These are phyloP conservation scores for Saussurea involucrata DNA, from an alignment of 129 eudicot genomes.

Conservation along the genomic window DNA sequence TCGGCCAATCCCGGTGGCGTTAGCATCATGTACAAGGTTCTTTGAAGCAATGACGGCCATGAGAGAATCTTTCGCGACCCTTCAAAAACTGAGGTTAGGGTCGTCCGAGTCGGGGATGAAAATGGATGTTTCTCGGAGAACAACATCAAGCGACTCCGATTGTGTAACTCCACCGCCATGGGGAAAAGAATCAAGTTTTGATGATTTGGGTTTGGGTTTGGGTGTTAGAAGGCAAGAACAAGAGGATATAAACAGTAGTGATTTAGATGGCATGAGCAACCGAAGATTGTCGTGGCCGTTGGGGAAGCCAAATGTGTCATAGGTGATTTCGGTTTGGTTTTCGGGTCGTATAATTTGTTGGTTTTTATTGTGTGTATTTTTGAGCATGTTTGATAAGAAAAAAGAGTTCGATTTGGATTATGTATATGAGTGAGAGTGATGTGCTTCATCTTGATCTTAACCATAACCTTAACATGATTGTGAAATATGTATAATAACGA, in stretches of 20 bases:
- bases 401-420: constrained; percentile 5
- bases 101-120: constrained; percentile 22
- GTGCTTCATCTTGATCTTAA: neutral
- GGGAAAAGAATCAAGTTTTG: constrained; percentile 61
- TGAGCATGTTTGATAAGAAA: constrained; percentile 3
- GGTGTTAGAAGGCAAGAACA: constrained; percentile 33
- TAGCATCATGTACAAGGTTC: constrained; percentile 95
- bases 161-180: constrained; percentile 72
- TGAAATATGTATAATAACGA: no score
- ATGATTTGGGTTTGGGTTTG: constrained; percentile 55
- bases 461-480: neutral
- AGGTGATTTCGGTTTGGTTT: neutral
- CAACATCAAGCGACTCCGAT: constrained; percentile 35
- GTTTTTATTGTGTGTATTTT: constrained; percentile 13
- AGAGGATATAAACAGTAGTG: constrained; percentile 26
- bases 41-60: constrained; percentile 97
- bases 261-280: constrained; percentile 36
- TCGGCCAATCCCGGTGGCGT: constrained; percentile 92
- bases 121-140: constrained; percentile 33
- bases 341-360: constrained; percentile 2
- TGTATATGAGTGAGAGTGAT: neutral
- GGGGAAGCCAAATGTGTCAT: constrained; percentile 41
- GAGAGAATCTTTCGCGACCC: constrained; percentile 93
- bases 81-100: constrained; percentile 76
- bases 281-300: constrained; percentile 73